Conservation (phyloP, 257 asterid genomes). For the Gentiana straminea region DNA sequence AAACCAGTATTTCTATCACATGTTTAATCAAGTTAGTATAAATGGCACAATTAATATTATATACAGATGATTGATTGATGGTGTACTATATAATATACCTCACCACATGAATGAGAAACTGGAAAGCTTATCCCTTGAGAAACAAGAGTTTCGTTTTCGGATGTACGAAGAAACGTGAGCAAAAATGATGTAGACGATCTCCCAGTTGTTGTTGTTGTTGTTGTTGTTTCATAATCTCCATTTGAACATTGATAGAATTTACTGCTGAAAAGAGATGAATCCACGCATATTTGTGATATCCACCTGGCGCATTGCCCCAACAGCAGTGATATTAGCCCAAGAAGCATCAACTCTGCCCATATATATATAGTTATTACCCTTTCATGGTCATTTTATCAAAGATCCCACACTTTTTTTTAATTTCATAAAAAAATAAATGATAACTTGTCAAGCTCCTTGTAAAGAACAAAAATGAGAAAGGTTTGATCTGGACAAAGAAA, state of each 20-base stretch:
- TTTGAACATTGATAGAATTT: conserved; percentile 68
- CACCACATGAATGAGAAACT: conserved; percentile 54
- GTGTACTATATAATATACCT: conserved; percentile 23
- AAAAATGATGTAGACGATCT: conserved; percentile 3
- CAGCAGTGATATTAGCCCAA: conserved; percentile 75
- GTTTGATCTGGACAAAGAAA: too few species aligned
- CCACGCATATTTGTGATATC: conserved; percentile 72
- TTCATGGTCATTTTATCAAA: too few species aligned
- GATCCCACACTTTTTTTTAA: too few species aligned
- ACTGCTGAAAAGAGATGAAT: conserved; percentile 68
- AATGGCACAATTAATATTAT: too few species aligned
- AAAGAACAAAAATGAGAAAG: too few species aligned
- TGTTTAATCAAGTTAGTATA: not conserved
- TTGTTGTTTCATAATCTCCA: conserved; percentile 33
- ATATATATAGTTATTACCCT: not conserved
- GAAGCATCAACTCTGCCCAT: conserved; percentile 75
- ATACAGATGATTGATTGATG: not conserved
- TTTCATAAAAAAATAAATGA: too few species aligned
- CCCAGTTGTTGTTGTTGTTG: conserved; percentile 4
- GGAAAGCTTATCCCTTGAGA: conserved; percentile 22
- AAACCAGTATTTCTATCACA: not conserved
- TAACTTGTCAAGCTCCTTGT: too few species aligned
- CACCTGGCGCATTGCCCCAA: conserved; percentile 88
- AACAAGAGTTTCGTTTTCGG: conserved; percentile 33
- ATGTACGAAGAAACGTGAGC: conserved; percentile 10